Percentiles rank a stretch among this genome's conserved stretches.
Conservation (phyloP, 2,329 filamentous ascomycete genomes). For the Arthrinium puccinioides region DNA sequence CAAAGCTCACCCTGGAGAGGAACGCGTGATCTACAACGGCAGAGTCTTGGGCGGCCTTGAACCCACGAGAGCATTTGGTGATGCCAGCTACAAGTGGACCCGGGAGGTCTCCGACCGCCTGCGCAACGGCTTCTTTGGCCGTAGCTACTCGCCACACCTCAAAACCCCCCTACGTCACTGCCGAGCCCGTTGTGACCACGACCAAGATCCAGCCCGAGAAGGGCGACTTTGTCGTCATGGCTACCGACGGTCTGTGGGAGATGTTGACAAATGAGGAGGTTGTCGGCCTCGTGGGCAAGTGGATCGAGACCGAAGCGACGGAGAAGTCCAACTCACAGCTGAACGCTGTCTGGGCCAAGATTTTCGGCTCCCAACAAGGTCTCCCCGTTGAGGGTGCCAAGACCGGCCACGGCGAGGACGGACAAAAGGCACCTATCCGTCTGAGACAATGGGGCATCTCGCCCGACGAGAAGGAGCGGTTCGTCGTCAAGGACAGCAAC, state of each 20-base stretch:
- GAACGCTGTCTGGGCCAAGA: slow-evolving; percentile 59
- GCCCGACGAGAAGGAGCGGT: slow-evolving; percentile 67
- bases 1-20: slow-evolving; percentile 81
- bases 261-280: slow-evolving; percentile 99
- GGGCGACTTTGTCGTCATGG: slow-evolving; percentile 93
- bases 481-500: slow-evolving; percentile 91
- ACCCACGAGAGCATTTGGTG: slow-evolving; percentile 89
- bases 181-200: slow-evolving; percentile 89
- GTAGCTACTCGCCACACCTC: slow-evolving; percentile 66
- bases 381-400: slow-evolving; percentile 70
- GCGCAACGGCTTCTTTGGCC: slow-evolving; percentile 80
- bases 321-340: slow-evolving; percentile 55
- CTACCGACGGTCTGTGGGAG: slow-evolving; percentile 96
- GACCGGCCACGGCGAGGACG: slow-evolving; percentile 41
- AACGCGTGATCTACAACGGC: slow-evolving; percentile 79
- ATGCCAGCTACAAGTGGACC: slow-evolving; percentile 95
- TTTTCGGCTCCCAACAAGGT: slow-evolving; percentile 47
- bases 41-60: slow-evolving; percentile 88
- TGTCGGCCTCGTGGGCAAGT: slow-evolving; percentile 90
- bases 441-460: slow-evolving; percentile 86
- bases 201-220: slow-evolving; percentile 84
- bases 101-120: slow-evolving; percentile 76
- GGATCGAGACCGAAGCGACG: slow-evolving; percentile 73
- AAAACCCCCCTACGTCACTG: slow-evolving; percentile 96
- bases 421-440: slow-evolving; percentile 81